Conservation (phyloP, 441 rosid species). For the Lepidium campestre region DNA sequence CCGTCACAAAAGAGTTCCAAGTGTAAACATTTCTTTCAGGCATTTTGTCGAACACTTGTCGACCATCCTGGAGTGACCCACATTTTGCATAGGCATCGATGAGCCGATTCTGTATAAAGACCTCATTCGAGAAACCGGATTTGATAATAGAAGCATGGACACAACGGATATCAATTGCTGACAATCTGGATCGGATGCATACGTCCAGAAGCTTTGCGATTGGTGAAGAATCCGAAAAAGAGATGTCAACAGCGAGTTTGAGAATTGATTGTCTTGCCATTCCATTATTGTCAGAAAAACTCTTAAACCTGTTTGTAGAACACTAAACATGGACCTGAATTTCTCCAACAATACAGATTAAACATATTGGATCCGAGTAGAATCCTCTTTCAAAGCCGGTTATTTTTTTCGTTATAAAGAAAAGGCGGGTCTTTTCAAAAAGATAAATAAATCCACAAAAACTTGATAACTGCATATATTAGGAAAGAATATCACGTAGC, state of each 20-base stretch:
- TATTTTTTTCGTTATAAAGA: not conserved
- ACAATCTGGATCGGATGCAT: constrained; percentile 38
- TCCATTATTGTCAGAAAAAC: constrained; percentile 28
- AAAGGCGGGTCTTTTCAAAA: not conserved
- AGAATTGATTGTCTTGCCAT: constrained; percentile 44
- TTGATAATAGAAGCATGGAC: constrained; percentile 54
- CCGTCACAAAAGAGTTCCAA: constrained; percentile 55
- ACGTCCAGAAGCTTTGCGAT: constrained; percentile 58
- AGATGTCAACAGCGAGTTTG: constrained; percentile 32
- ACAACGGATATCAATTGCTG: constrained; percentile 32
- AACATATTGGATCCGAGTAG: not conserved
- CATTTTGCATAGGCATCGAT: constrained; percentile 53
- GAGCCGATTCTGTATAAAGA: constrained; percentile 60
- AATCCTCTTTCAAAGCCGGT: not conserved
- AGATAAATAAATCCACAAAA: too few relatives aligned
- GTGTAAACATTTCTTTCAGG: constrained; percentile 44
- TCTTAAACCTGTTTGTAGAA: not conserved
- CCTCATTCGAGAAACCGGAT: constrained; percentile 37
- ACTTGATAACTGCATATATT: too few relatives aligned
- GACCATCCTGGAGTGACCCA: constrained; percentile 40
- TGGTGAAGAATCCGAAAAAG: constrained; percentile 42
- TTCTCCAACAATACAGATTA: not conserved
- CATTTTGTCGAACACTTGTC: constrained; percentile 62
- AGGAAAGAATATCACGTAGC: too few relatives aligned
- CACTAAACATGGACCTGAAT: not conserved